Evolutionary conservation across 2,329 filamentous ascomycete species (phyloP), one percentile per base, ranked within the genome.

Genomic region (Dothideomycetes sp.): DNA sequence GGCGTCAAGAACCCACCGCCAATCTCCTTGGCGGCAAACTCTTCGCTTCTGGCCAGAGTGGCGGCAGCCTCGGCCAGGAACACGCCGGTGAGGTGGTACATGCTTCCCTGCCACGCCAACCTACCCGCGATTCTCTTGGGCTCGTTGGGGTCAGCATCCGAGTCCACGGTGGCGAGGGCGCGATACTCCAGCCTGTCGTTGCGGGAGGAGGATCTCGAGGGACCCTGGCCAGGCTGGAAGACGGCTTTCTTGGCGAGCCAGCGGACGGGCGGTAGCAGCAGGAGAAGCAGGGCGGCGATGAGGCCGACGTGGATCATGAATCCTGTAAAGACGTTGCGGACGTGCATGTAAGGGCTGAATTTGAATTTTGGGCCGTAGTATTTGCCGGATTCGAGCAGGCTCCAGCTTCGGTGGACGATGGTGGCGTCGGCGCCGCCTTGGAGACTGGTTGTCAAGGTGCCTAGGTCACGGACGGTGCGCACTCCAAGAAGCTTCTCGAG

Each of bases 1-100:
- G 83, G 77, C 1, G 84, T 88, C 45, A 83, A 74, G 17, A 85
- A 63, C 3, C 82, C 83, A 14, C 82, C 82, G 2, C 66, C 67
- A 10, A 84, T 61, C 27, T 68, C 58, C 35, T 69, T 64, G 8
- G 67, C 69, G 29, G 61, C 52, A 3, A 75, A 61, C 11, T 77
- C 55, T 15, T 58, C 69, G 22, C 12, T 12, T 42, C 80, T 67
- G 12, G 86, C 61, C 22, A 88, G 63, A 0, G 77, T 76, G 30
- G 73, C 61, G 3, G 81, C 82, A 10, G 72, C 81, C 50, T 85
- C 70, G 2, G 72, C 70, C 11, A 84, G 53, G 19, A 81, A 66
- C 14, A 78, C 52, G 0, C 71, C 83, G 3, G 81, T 86, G 37
- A 84, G 59, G n/a, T 64, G 61, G 56, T 88, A 89, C 54, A 77